Evolutionary conservation across 108 stramenopile genomes (phyloP), one percentile per base, ranked within the genome.

Genomic region (Cyclotella sp.): DNA sequence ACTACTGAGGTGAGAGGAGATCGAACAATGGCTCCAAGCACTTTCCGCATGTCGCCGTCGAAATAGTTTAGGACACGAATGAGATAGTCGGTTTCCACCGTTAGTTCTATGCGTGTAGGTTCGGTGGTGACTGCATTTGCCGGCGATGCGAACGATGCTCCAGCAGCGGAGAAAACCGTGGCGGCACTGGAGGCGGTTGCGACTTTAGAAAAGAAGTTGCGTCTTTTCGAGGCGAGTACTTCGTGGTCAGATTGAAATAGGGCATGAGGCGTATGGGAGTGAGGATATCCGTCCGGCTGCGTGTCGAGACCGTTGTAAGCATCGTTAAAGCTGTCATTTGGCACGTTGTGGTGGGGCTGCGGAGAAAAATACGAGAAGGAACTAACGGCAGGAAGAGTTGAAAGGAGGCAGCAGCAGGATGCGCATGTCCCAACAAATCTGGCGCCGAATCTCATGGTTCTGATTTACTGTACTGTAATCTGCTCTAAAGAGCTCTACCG

Each of bases 41-140:
- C 79, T 63, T 81, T 76, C 1, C 79, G 59, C 79, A 81, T 81
- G 39, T 81, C 79, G 19, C 79, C 79, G 27, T 81, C 68, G 60
- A 81, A 81, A 59, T 71, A 81, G n/a, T 81, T 75, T 27, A 81
- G 68, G n/a, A 63, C 75, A 7, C 63, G 28, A 14, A 81, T 63
- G 44, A 81, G 51, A 46, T 81, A 81, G 30, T 81, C 79, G 8
- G 79, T 81, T 30, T 81, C 75, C 12, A 81, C 79, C 10, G 18
- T 60, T 0, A 81, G 58, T 53, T 81, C 79, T 16, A 81, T 76
- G 26, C 68, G 66, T 11, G 70, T 77, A 46, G 79, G 75, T 47
- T 49, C 75, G 16, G 40, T 24, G 41, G 59, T 47, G 4, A 57
- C 55, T 24, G 55, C 55, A 24, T 57, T 26, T 30, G 68, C 52